These are phyloP conservation scores for Dillenia turbinata DNA, from an alignment of 164 flowering plant genomes.

Conservation along the genomic window DNA sequence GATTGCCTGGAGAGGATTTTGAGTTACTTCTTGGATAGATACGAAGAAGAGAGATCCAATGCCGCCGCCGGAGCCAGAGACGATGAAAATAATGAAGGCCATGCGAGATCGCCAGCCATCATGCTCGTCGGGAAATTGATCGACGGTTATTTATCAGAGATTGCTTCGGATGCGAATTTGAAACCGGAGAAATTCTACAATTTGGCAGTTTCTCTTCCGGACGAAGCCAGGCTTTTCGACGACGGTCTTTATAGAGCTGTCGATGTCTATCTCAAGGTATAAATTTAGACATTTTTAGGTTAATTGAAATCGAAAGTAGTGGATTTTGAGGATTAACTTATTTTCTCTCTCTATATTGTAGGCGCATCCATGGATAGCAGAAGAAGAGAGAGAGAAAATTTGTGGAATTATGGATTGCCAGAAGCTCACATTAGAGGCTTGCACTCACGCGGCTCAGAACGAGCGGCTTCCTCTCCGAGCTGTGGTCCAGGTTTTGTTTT, in stretches of 20 bases:
- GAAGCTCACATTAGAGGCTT: conserved; percentile 91
- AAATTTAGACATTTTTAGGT: too few species aligned
- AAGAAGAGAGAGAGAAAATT: conserved; percentile 76
- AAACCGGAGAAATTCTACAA: conserved; percentile 65
- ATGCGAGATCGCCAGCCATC: conserved; percentile 41
- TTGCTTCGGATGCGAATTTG: conserved; percentile 84
- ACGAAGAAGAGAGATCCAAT: conserved; percentile 19
- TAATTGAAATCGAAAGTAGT: background rate
- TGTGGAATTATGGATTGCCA: conserved; percentile 77
- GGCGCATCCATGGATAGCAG: conserved; percentile 88
- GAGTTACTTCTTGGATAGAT: conserved; percentile 37
- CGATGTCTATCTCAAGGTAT: conserved; percentile 91
- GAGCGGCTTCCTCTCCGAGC: conserved; percentile 89
- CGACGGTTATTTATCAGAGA: conserved; percentile 85
- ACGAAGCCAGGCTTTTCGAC: conserved; percentile 66
- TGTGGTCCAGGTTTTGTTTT: conserved; percentile 88
- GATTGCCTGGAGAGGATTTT: conserved; percentile 76
- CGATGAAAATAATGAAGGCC: conserved; percentile 11
- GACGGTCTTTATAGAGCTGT: conserved; percentile 95
- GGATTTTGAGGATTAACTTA: background rate
- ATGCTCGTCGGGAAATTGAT: conserved; percentile 83
- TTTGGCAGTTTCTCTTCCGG: conserved; percentile 69
- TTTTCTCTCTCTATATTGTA: conserved; percentile 9
- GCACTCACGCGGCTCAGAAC: conserved; percentile 98
- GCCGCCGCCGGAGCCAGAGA: conserved; percentile 6